A percentile compares a stretch with the other conserved stretches of the same genome.
Conservation (phyloP, 2,329 filamentous ascomycete species). For the Cercospora zeina region DNA sequence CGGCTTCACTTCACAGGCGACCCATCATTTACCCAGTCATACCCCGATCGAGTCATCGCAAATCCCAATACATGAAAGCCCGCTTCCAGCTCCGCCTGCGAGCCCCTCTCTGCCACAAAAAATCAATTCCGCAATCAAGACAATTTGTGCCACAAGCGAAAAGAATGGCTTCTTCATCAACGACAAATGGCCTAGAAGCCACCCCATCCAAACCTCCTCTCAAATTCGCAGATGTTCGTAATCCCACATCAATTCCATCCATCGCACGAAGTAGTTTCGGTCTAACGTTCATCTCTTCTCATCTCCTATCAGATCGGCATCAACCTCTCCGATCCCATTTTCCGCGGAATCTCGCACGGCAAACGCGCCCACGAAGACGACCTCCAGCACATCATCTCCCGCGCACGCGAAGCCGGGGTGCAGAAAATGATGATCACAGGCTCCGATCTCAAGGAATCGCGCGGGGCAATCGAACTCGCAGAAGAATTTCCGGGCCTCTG, state of each 20-base stretch:
- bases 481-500: conserved; percentile 73
- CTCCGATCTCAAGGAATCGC: conserved; percentile 77
- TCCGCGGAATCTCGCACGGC: conserved; percentile 79
- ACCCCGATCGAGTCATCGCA: neutral
- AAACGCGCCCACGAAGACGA: conserved; percentile 74
- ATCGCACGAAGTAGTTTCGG: neutral
- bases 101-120: neutral
- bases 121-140: neutral
- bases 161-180: conserved; percentile 15
- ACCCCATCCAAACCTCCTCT: conserved; percentile 4
- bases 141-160: neutral
- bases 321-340: conserved; percentile 92
- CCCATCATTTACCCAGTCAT: neutral
- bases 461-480: conserved; percentile 71
- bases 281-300: too few relatives aligned
- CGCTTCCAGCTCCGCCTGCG: neutral
- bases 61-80: neutral
- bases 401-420: conserved; percentile 77
- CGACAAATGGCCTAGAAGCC: neutral
- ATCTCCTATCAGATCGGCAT: conserved; percentile 70
- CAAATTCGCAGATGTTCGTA: conserved; percentile 32
- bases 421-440: conserved; percentile 91
- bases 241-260: neutral
- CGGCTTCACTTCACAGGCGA: conserved; percentile 7
- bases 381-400: conserved; percentile 71